phyloP scores from a whole-genome alignment of 2,329 filamentous ascomycete genomes.

The Pseudogymnoascus sp. region DNA sequence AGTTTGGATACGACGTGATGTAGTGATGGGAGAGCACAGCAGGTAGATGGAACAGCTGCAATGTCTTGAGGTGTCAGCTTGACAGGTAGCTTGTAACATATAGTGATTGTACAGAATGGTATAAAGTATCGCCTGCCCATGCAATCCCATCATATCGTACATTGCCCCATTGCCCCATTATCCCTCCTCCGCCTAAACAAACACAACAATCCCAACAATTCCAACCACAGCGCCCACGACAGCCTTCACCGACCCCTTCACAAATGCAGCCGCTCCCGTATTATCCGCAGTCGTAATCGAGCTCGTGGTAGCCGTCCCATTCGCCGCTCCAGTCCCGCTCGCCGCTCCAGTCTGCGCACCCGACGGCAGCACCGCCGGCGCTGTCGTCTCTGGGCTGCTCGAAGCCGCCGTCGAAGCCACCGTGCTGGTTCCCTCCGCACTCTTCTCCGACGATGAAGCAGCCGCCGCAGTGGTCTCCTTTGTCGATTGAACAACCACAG shows the following conservation, averaged over 20 bases:
- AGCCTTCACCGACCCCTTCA: not conserved
- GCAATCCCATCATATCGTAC: not conserved
- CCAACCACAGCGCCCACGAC: not conserved
- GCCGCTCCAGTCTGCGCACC: not conserved
- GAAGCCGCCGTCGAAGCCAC: not conserved
- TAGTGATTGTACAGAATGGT: not conserved
- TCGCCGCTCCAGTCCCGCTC: not conserved
- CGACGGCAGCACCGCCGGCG: not conserved
- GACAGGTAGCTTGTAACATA: too few relatives aligned
- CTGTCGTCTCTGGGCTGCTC: not conserved
- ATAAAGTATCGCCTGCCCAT: not conserved
- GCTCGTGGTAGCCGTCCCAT: not conserved
- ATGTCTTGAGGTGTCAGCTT: too few relatives aligned
- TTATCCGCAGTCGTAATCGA: not conserved
- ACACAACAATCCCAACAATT: not conserved
- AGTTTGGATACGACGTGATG: too few relatives aligned
- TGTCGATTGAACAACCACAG: not conserved
- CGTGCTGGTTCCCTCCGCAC: not conserved
- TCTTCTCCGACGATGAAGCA: not conserved
- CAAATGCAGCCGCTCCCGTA: not conserved
- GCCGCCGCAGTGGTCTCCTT: not conserved
- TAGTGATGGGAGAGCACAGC: too few relatives aligned
- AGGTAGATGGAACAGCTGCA: too few relatives aligned
- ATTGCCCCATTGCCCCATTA: not conserved
- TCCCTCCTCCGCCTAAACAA: not conserved